Conservation (phyloP, 163 green algal genomes). For the Scenedesmus sp. region DNA sequence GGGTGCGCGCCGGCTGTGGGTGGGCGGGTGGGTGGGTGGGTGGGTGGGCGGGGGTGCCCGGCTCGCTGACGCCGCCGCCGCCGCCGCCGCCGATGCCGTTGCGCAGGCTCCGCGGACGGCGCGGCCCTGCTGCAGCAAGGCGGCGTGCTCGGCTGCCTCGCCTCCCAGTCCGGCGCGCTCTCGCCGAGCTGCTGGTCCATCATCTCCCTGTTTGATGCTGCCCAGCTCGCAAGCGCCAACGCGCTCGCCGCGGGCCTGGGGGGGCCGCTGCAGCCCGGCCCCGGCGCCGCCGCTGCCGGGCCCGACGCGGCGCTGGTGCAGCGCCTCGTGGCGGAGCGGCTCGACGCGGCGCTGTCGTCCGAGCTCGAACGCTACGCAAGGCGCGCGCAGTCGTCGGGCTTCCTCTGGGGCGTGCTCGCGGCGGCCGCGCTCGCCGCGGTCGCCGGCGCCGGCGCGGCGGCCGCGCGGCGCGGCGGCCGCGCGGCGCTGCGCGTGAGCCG, state of each 20-base stretch:
- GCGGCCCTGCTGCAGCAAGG: slow-evolving; percentile 21
- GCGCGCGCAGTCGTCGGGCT: slow-evolving; percentile 5
- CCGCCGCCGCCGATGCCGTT: neutral
- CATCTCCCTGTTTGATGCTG: neutral
- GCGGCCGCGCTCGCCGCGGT: neutral
- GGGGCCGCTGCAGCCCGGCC: no score
- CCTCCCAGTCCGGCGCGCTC: neutral
- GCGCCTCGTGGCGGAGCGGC: no score
- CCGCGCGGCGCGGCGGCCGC: neutral
- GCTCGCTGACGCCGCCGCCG: neutral
- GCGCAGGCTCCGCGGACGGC: slow-evolving; percentile 8
- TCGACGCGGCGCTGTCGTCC: neutral
- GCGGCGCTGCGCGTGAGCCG: neutral
- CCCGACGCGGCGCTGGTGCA: no score
- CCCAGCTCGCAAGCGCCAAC: neutral
- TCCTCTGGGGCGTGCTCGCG: slow-evolving; percentile 16
- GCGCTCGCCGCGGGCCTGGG: neutral
- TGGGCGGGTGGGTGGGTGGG: neutral
- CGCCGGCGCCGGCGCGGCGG: neutral
- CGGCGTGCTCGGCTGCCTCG: slow-evolving; percentile 11
- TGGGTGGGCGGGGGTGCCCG: neutral
- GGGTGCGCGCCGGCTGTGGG: neutral
- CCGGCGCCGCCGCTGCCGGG: no score
- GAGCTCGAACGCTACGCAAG: slow-evolving; percentile 7
- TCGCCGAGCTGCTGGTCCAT: slow-evolving; percentile 10